Evolutionary conservation across 2,329 filamentous ascomycete genomes (phyloP), one percentile per base, ranked within the genome.

Genomic region (Claviceps citrina): DNA sequence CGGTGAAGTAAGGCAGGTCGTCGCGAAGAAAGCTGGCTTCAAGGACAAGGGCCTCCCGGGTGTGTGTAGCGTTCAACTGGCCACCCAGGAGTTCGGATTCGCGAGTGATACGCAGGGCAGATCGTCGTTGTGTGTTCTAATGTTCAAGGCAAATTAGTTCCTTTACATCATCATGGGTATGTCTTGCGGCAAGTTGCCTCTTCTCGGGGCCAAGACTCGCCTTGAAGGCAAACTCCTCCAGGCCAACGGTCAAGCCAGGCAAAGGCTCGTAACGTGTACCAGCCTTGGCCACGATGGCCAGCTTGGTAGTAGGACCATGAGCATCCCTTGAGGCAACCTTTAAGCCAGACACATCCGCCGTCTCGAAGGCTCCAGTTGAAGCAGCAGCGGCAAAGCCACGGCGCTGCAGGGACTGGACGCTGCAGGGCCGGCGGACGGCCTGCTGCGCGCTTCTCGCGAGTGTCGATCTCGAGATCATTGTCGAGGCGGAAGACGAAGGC

Each of bases 171-270:
- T 15, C 20, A 26, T 32, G 7, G 3, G 7, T 44, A 36, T 10
- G 45, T 39, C 33, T 43, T 39, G 35, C 16, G 43, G 38, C 19
- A 24, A 15, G 18, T n/a, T 28, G 22, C 26, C 42, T 36, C 36
- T 28, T 38, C 45, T 50, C 40, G 24, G 27, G 19, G 25, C 18
- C 22, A 26, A 34, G 31, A 26, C 49, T 35, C 43, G 86, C 91
- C 84, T 93, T 93, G 78, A 95, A 98, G 49, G 93, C 89, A 69
- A 93, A 98, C 62, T 85, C 83, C 69, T 91, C 83, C 50, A 98
- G 74, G 43, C 82, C 89, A 58, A 87, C 81, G 48, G 89, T 81
- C 62, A 95, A 73, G 49, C 91, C 91, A 47, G 91, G 91, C 51
- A 83, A 72, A 48, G 84, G 76, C 70, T 98, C 80, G 65, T 89